These are phyloP conservation scores for Aquilaria malaccensis DNA, from an alignment of 345 rosid genomes.

Conservation along the genomic window DNA sequence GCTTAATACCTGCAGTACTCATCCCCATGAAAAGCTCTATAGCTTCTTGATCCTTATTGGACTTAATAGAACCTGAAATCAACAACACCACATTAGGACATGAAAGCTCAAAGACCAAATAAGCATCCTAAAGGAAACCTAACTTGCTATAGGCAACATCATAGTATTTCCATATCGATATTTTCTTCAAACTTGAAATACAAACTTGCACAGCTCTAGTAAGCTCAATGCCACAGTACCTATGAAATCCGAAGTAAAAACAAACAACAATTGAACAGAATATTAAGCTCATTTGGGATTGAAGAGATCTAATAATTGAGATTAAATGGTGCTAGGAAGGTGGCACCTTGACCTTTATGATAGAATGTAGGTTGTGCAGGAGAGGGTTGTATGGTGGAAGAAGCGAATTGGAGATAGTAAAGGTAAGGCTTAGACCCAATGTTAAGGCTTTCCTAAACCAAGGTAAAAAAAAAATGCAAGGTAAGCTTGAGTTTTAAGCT, in stretches of 20 bases:
- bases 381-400: background rate
- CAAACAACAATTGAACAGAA: conserved; percentile 23
- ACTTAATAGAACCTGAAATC: conserved; percentile 54
- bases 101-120: conserved; percentile 36
- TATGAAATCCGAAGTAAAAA: conserved; percentile 45
- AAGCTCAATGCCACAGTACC: conserved; percentile 33
- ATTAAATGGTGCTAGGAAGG: conserved; percentile 10
- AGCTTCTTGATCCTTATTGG: conserved; percentile 42
- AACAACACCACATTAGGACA: conserved; percentile 61
- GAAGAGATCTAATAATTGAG: conserved; percentile 12
- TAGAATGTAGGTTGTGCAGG: conserved; percentile 11
- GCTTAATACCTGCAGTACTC: conserved; percentile 40
- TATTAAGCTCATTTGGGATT: background rate
- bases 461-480: too few relatives aligned
- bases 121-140: conserved; percentile 45
- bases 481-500: too few relatives aligned
- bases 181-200: conserved; percentile 41
- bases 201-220: conserved; percentile 57
- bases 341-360: conserved; percentile 13
- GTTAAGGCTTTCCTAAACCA: too few relatives aligned
- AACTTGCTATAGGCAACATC: conserved; percentile 53
- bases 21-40: conserved; percentile 49
- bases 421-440: conserved; percentile 13
- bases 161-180: conserved; percentile 42
- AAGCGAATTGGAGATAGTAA: conserved; percentile 15